Evolutionary conservation across 1,139 yeast genomes (phyloP).

Genomic region (Zygosaccharomyces sapae): DNA sequence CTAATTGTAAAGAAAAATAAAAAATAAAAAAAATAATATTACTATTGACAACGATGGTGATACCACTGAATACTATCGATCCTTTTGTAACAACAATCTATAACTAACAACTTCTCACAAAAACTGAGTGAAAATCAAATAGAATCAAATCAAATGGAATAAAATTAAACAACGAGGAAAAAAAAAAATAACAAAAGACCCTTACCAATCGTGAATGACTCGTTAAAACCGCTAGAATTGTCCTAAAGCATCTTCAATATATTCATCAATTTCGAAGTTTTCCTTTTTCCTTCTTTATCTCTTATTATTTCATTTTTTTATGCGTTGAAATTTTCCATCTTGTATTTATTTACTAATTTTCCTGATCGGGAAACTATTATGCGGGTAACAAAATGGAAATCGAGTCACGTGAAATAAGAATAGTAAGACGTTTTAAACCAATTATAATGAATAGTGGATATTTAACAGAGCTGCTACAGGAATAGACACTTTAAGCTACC

Average conservation of each 20-base stretch:
- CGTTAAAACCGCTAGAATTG: slow-evolving; percentile 1
- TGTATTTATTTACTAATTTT: slow-evolving; percentile 12
- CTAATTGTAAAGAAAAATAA: too few species aligned
- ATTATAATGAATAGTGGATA: too few species aligned
- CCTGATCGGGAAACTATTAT: slow-evolving; percentile 9
- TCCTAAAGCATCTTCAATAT: background rate
- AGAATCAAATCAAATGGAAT: background rate
- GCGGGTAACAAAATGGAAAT: slow-evolving; percentile 5
- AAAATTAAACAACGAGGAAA: background rate
- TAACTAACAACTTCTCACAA: background rate
- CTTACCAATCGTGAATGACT: slow-evolving; percentile 3
- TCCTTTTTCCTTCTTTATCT: slow-evolving; percentile 2
- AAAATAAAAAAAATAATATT: background rate
- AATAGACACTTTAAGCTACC: too few species aligned
- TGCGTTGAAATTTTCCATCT: slow-evolving; percentile 7
- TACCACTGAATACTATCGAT: too few species aligned
- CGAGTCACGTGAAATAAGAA: too few species aligned
- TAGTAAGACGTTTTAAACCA: too few species aligned
- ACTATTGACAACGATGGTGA: background rate
- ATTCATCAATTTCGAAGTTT: background rate
- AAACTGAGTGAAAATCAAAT: background rate
- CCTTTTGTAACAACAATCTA: background rate
- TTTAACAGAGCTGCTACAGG: too few species aligned
- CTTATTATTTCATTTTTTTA: slow-evolving; percentile 1
- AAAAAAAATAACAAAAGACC: background rate